Evolutionary conservation across 1,284 basidiomycete species (phyloP).

Genomic region (Cutaneotrichosporon cyanovorans): DNA sequence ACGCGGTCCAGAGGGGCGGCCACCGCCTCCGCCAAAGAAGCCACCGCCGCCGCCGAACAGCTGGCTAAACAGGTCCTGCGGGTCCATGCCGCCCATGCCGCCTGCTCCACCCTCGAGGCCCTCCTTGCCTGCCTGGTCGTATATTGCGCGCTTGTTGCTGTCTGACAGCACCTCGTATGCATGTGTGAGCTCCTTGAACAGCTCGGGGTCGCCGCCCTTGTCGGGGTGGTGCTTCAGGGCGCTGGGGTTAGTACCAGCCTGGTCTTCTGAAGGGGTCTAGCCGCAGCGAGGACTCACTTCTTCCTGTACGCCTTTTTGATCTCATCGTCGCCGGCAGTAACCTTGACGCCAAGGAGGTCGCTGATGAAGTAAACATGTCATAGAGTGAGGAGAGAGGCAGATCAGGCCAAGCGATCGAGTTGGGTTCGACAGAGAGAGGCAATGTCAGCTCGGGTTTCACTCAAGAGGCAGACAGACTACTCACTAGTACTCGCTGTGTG

Average conservation of each 20-base stretch:
- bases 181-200: conserved; percentile 96
- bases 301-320: conserved; percentile 94
- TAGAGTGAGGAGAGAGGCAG: conserved; percentile 3
- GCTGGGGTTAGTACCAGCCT: conserved; percentile 53
- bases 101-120: conserved; percentile 73
- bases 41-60: conserved; percentile 70
- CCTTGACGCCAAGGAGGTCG: conserved; percentile 73
- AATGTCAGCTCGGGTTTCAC: conserved; percentile 2
- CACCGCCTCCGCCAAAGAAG: conserved; percentile 53
- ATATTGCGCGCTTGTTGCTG: conserved; percentile 70
- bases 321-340: conserved; percentile 67
- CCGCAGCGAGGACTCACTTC: conserved; percentile 54
- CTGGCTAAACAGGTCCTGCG: conserved; percentile 95
- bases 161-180: conserved; percentile 97
- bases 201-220: conserved; percentile 93
- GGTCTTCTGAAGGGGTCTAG: background rate
- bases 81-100: conserved; percentile 81
- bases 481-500: conserved; percentile 66
- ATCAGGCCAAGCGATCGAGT: background rate
- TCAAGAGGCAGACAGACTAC: conserved; percentile 4
- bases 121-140: conserved; percentile 90
- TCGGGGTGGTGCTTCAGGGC: conserved; percentile 88
- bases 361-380: conserved; percentile 18
- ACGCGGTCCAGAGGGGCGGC: conserved; percentile 67
- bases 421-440: background rate